A percentile compares a stretch with the other conserved stretches of the same genome.
phyloP scores from a whole-genome alignment of 768 basidiomycete species.

The Suillus weaverae region DNA sequence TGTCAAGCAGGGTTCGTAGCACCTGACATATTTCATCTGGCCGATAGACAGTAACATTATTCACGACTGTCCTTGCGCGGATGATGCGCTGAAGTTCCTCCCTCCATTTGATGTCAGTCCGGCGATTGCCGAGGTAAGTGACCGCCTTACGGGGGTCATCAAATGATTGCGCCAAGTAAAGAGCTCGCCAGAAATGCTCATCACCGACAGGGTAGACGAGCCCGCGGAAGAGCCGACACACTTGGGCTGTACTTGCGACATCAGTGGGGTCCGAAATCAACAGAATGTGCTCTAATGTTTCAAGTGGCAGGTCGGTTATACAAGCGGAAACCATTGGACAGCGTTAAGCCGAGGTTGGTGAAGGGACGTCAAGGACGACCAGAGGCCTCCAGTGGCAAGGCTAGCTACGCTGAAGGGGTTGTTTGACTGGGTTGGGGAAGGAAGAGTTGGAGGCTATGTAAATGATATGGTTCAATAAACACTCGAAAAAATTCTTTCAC shows the following conservation, averaged over 20 bases:
- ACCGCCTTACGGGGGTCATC: conserved; percentile 63
- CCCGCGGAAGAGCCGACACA: conserved; percentile 41
- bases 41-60: conserved; percentile 33
- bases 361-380: not conserved
- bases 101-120: conserved; percentile 49
- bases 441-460: not conserved
- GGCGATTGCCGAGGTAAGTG: conserved; percentile 32
- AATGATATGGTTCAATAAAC: conserved; percentile 9
- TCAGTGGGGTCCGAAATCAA: conserved; percentile 60
- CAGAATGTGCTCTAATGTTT: conserved; percentile 61
- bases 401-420: not conserved
- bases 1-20: conserved; percentile 50
- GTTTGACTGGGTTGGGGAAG: conserved; percentile 4
- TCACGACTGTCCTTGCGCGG: conserved; percentile 52
- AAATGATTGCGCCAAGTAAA: conserved; percentile 63
- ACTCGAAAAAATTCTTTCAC: conserved; percentile 13
- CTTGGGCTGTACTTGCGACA: conserved; percentile 53
- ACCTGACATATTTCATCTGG: conserved; percentile 44
- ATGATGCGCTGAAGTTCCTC: conserved; percentile 52
- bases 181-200: conserved; percentile 58
- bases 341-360: not conserved
- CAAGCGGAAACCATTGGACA: conserved; percentile 1
- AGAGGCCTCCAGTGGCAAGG: not conserved
- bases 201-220: conserved; percentile 48
- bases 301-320: conserved; percentile 49